Percentiles rank a stretch among this genome's conserved stretches.
Conservation (phyloP, 768 basidiomycete genomes). For the Tylopilus intermedius region DNA sequence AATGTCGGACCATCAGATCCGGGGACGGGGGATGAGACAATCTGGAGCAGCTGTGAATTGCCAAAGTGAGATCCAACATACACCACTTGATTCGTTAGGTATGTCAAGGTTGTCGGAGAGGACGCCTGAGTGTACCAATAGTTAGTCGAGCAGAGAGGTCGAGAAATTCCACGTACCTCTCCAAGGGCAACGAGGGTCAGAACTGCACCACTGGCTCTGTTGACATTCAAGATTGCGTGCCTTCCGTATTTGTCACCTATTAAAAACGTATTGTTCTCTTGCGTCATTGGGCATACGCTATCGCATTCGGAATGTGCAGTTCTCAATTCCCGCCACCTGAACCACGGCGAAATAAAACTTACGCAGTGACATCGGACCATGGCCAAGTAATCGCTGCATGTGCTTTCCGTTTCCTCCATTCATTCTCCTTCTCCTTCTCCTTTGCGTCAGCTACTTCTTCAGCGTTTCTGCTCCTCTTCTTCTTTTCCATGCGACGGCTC, state of each 20-base stretch:
- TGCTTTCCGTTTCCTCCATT: constrained; percentile 50
- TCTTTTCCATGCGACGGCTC: constrained; percentile 46
- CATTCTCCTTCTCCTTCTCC: constrained; percentile 54
- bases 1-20: constrained; percentile 41
- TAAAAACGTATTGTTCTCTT: constrained; percentile 44
- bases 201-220: constrained; percentile 33
- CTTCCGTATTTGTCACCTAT: constrained; percentile 71
- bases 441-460: constrained; percentile 43
- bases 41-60: constrained; percentile 70
- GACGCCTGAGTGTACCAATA: constrained; percentile 47
- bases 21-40: constrained; percentile 45
- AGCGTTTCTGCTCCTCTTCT: constrained; percentile 42
- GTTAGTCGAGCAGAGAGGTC: constrained; percentile 1
- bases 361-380: constrained; percentile 71
- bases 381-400: constrained; percentile 65
- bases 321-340: not conserved
- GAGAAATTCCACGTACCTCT: constrained; percentile 43
- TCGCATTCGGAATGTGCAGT: not conserved
- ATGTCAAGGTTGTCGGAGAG: constrained; percentile 63
- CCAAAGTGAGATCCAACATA: constrained; percentile 81
- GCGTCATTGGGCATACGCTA: constrained; percentile 52
- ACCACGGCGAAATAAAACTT: constrained; percentile 21
- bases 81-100: constrained; percentile 63
- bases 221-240: constrained; percentile 59
- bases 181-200: constrained; percentile 64